These are phyloP conservation scores for Ascochyta pisi DNA, from an alignment of 2,329 filamentous ascomycete species.

Conservation along the genomic window DNA sequence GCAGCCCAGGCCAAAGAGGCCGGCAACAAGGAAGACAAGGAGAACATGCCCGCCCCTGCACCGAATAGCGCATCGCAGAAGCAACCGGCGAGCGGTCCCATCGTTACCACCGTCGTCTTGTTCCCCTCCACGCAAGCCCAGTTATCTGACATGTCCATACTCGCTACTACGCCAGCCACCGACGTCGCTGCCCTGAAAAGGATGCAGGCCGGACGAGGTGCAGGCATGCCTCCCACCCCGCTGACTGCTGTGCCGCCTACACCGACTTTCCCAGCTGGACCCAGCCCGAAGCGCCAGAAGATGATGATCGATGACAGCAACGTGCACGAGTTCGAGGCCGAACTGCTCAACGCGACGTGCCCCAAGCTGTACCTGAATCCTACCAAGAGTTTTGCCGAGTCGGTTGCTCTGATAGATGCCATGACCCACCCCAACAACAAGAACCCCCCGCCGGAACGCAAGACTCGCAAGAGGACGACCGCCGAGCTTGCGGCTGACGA, in stretches of 20 bases:
- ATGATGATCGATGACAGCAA: conserved; percentile 80
- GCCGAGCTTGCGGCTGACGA: conserved; percentile 96
- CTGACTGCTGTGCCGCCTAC: conserved; percentile 61
- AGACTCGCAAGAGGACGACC: conserved; percentile 89
- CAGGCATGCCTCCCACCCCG: conserved; percentile 72
- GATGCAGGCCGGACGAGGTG: conserved; percentile 55
- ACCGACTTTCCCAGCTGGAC: conserved; percentile 64
- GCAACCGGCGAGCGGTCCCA: conserved; percentile 52
- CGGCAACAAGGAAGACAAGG: conserved; percentile 56
- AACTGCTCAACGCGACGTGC: conserved; percentile 75
- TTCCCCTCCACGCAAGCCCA: conserved; percentile 81
- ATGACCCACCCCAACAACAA: conserved; percentile 80
- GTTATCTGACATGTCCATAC: conserved; percentile 76
- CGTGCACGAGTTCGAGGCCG: conserved; percentile 76
- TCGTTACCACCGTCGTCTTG: conserved; percentile 78
- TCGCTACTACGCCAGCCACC: conserved; percentile 70
- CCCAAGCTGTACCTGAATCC: conserved; percentile 80
- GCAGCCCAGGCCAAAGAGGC: conserved; percentile 32
- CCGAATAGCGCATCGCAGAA: conserved; percentile 57
- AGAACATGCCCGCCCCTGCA: conserved; percentile 63
- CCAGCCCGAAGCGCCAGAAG: conserved; percentile 72
- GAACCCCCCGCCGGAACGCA: conserved; percentile 78
- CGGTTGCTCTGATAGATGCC: conserved; percentile 73
- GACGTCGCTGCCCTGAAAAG: conserved; percentile 59
- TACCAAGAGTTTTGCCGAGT: conserved; percentile 71